These are phyloP conservation scores for Neoscytalidium dimidiatum DNA, from an alignment of 2,329 filamentous ascomycete genomes.

Conservation along the genomic window DNA sequence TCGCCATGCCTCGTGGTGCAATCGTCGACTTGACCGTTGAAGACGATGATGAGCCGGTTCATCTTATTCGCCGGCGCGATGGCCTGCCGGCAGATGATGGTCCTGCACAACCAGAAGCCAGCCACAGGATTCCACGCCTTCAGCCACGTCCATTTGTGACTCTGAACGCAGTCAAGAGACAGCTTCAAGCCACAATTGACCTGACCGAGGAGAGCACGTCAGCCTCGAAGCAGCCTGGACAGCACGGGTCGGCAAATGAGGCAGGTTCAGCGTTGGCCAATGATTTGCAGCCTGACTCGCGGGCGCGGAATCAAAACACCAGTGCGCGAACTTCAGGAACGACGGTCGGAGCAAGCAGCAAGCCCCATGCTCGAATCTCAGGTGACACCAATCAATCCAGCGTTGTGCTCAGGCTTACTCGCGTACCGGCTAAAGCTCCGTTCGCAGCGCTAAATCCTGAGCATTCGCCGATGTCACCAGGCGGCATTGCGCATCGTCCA, in stretches of 20 bases:
- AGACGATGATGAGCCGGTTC: neutral
- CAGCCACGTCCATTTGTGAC: neutral
- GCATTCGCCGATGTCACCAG: conserved; percentile 1
- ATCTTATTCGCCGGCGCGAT: neutral
- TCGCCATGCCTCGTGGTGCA: neutral
- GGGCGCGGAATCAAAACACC: conserved; percentile 14
- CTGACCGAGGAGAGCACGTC: neutral
- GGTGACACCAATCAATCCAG: neutral
- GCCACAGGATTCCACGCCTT: neutral
- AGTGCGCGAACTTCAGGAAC: conserved; percentile 8
- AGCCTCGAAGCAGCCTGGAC: neutral
- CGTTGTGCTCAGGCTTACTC: neutral
- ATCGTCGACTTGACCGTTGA: neutral
- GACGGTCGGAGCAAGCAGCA: neutral
- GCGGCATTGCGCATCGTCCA: conserved; percentile 3
- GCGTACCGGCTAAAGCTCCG: conserved; percentile 6
- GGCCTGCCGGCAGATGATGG: neutral
- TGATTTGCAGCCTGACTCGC: conserved; percentile 4
- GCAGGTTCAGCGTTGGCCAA: neutral
- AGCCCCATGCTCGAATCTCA: conserved; percentile 4
- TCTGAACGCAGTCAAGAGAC: neutral
- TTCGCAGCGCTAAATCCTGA: conserved; percentile 4
- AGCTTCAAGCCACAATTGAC: neutral
- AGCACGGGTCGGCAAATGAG: conserved; percentile 2
- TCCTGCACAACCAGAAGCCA: neutral